Evolutionary conservation across 805 yeast species (phyloP).

Genomic region (Metahyphopichia silvanorum): DNA sequence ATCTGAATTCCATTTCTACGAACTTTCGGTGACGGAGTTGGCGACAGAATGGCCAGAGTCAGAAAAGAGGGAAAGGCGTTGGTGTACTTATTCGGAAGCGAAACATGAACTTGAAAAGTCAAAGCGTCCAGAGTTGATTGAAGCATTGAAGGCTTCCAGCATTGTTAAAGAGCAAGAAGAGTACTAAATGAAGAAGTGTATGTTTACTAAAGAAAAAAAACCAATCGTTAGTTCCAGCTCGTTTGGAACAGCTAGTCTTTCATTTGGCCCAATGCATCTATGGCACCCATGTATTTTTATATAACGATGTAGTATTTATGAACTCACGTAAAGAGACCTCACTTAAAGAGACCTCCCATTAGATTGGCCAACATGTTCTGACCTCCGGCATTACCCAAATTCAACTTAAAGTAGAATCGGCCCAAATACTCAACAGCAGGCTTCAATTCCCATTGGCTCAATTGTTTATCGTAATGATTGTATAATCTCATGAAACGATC

Average conservation of each 20-base stretch:
- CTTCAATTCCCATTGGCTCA: slow-evolving; percentile 31
- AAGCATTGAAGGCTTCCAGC: slow-evolving; percentile 58
- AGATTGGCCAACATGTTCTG: slow-evolving; percentile 50
- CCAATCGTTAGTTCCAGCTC: no score
- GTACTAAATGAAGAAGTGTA: slow-evolving; percentile 5
- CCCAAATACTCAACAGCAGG: slow-evolving; percentile 58
- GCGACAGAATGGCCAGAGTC: slow-evolving; percentile 76
- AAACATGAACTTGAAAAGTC: slow-evolving; percentile 52
- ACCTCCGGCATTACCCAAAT: slow-evolving; percentile 38
- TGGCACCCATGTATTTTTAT: no score
- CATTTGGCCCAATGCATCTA: slow-evolving; percentile 2
- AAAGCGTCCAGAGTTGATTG: slow-evolving; percentile 64
- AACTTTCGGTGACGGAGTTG: slow-evolving; percentile 59
- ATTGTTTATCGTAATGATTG: slow-evolving; percentile 43
- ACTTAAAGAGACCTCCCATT: slow-evolving; percentile 57
- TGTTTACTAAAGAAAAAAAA: not conserved
- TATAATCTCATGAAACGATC: slow-evolving; percentile 54
- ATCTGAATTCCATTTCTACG: slow-evolving; percentile 86
- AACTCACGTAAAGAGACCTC: no score
- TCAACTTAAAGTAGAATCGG: slow-evolving; percentile 56
- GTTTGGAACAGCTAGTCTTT: no score
- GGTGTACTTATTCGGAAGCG: slow-evolving; percentile 75
- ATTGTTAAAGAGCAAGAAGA: slow-evolving; percentile 36
- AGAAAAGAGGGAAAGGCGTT: slow-evolving; percentile 56
- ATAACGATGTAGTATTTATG: no score